Percentiles rank a stretch among this genome's conserved stretches.
phyloP scores from a whole-genome alignment of 257 asterid species.

The Primulina tabacum region DNA sequence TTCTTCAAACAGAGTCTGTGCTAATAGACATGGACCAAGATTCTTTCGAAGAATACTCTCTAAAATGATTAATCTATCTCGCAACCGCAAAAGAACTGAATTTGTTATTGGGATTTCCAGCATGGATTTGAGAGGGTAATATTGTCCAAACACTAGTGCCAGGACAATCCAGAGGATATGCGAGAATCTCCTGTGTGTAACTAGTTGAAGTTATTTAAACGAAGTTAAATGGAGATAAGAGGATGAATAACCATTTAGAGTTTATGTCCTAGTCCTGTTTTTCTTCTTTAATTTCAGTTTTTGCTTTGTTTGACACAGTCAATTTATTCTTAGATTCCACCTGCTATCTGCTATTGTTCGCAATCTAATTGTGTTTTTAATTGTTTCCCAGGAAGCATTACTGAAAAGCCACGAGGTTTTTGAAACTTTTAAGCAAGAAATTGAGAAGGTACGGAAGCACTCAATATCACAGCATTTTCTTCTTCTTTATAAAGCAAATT shows the following conservation, averaged over 20 bases:
- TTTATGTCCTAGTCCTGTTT: not conserved
- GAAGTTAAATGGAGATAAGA: not conserved
- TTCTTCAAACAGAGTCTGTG: not conserved
- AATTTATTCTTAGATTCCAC: not conserved
- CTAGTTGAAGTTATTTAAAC: not conserved
- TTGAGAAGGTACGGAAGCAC: constrained; percentile 67
- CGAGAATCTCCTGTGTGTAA: not conserved
- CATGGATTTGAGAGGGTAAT: not conserved
- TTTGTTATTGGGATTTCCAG: not conserved
- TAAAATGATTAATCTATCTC: no score
- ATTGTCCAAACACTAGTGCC: not conserved
- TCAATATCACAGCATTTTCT: constrained; percentile 4
- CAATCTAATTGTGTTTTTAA: not conserved
- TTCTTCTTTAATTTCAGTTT: not conserved
- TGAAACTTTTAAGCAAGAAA: constrained; percentile 93
- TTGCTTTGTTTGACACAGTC: not conserved
- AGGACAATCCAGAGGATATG: not conserved
- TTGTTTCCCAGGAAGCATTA: constrained; percentile 75
- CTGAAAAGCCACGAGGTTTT: constrained; percentile 95
- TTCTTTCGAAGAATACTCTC: not conserved
- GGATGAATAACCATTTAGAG: not conserved
- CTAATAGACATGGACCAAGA: not conserved
- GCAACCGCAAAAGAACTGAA: not conserved
- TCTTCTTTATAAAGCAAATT: constrained; percentile 6
- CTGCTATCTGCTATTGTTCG: not conserved